phyloP scores from a whole-genome alignment of 2,329 filamentous ascomycete species.

The Colletotrichum sp. region DNA sequence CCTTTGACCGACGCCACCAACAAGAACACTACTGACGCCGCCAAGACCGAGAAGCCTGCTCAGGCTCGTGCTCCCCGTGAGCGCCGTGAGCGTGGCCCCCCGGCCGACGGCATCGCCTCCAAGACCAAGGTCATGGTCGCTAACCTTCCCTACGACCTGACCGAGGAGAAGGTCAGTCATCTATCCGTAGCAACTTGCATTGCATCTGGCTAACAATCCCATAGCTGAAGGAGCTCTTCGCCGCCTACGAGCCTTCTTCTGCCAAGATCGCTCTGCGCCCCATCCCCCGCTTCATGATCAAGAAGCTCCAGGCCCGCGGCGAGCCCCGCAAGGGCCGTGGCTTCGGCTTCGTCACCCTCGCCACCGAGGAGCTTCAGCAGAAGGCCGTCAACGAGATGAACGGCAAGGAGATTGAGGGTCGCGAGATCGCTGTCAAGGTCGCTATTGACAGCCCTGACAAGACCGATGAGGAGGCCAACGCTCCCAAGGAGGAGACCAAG shows the following conservation, averaged over 20 bases:
- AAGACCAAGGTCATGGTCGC: constrained; percentile 99
- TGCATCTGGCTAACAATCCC: constrained; percentile 23
- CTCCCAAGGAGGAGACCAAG: constrained; percentile 47
- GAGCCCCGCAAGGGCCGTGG: constrained; percentile 99
- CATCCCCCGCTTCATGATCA: constrained; percentile 99
- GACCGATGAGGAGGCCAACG: constrained; percentile 82
- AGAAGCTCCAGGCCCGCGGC: constrained; percentile 98
- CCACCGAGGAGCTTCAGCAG: constrained; percentile 93
- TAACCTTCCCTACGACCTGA: constrained; percentile 97
- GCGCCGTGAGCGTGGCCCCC: constrained; percentile 86
- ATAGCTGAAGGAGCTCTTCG: constrained; percentile 97
- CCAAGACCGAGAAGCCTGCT: constrained; percentile 60
- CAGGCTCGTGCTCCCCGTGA: constrained; percentile 62
- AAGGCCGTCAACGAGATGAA: constrained; percentile 99
- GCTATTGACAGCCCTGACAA: constrained; percentile 99
- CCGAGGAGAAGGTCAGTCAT: constrained; percentile 85
- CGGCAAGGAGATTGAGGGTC: constrained; percentile 97
- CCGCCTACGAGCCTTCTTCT: constrained; percentile 87
- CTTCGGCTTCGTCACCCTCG: constrained; percentile 97
- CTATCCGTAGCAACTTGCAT: background rate
- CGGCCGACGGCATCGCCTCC: constrained; percentile 95
- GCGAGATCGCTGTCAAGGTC: constrained; percentile 99
- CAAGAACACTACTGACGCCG: constrained; percentile 60
- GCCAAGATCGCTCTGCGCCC: constrained; percentile 99
- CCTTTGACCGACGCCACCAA: constrained; percentile 68